Base-by-base conservation (phyloP, 345 rosid genomes). In the Aquilaria malaccensis region DNA sequence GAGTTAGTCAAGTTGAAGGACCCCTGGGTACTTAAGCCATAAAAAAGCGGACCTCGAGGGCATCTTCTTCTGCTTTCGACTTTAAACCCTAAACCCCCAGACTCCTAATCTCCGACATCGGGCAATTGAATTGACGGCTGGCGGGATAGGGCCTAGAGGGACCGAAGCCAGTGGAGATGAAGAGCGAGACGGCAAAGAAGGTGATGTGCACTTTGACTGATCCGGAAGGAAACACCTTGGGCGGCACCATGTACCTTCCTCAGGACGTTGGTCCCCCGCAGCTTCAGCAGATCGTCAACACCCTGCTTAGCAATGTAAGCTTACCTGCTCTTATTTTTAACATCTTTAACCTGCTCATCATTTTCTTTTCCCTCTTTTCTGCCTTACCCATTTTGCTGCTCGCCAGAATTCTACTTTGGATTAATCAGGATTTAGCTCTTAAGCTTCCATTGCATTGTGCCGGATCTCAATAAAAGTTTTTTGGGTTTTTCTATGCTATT, bases 191-290 rank as follows among this genome's bases (percentile, higher is more conserved):
- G 60, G 63, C 72, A 45, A 86, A 82, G 74, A 84, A 78, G 33
- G 93, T 94, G 50, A 82, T 90, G 87, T 86, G 97, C 74, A 80
- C 83, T 29, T 79, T 94, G 67, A 74, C 85, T 32, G 97, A 88
- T 76, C 86, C 93, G 6, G 99, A 88, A 65, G 97, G 95, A 62
- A 73, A 62, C 22, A 62, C 79, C 2, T 67, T 88, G 11, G 97
- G 94, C 15, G 80, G 89, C 66, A 72, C 95, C 31, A 71, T 86
- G 79, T 91, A 83, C 76, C 80, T 95, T 37, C 97, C 99, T 5
- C 97, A 85, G 63, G 81, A 73, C 59, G 84, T 85, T 9, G 88
- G 89, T 50, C 97, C 97, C 12, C 79, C 72, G 33, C 97, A 90
- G 71, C 97, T 88, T 71, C 86, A 80, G 31, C 87, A 80, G 57